Evolutionary conservation across 176 grass and related monocot genomes (phyloP).

Genomic region (Aechmea fasciata): DNA sequence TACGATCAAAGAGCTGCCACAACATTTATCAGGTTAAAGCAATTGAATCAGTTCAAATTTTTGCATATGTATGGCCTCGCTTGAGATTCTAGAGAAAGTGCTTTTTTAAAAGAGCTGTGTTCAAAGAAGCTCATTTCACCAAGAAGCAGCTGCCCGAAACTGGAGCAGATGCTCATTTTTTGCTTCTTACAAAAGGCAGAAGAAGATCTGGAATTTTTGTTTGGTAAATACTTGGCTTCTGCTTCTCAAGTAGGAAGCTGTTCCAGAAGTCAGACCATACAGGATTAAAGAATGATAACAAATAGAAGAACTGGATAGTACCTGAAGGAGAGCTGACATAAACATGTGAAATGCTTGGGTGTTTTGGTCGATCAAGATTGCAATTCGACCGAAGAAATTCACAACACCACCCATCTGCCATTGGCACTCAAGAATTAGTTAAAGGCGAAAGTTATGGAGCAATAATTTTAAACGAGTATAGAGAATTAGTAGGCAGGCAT

Average conservation of each 20-base stretch:
- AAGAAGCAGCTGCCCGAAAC: too few species aligned
- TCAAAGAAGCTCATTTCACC: too few species aligned
- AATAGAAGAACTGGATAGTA: not conserved
- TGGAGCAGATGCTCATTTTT: too few species aligned
- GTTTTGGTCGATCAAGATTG: slow-evolving; percentile 25
- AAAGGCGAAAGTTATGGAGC: not conserved
- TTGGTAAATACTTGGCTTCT: too few species aligned
- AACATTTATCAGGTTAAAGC: not conserved
- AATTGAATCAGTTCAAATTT: not conserved
- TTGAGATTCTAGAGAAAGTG: too few species aligned
- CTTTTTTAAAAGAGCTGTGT: too few species aligned
- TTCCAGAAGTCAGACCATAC: too few species aligned
- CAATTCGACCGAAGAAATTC: slow-evolving; percentile 25
- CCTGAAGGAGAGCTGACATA: slow-evolving; percentile 28
- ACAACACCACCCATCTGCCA: slow-evolving; percentile 22
- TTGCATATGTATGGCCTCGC: not conserved
- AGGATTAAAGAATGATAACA: not conserved
- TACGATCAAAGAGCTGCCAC: slow-evolving; percentile 15
- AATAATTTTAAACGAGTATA: not conserved
- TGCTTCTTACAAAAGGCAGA: too few species aligned
- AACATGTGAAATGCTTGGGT: slow-evolving; percentile 30
- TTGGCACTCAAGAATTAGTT: not conserved
- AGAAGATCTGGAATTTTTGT: too few species aligned
- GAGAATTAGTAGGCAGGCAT: not conserved
- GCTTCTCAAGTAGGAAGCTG: too few species aligned